Base-by-base conservation (phyloP, 2,329 filamentous ascomycete genomes). In the Blastomyces emzantsi region DNA sequence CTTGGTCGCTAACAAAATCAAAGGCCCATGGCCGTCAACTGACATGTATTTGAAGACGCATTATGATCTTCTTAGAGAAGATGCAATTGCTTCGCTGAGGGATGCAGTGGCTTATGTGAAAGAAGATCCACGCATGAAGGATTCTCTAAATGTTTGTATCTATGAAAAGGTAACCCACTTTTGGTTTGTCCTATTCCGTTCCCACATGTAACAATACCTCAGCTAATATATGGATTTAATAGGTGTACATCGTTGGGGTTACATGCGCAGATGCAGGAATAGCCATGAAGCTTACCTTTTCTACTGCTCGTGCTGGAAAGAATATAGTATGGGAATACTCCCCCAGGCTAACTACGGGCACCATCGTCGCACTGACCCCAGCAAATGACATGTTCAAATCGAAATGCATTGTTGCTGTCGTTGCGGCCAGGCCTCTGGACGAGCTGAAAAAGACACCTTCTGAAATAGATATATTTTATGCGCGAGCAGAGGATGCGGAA, bases 401-500 rank as follows among this genome's bases (percentile, higher is more conserved):
- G 0, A 80, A 84, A 41, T 92, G 89, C 67, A 83, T 87, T 51
- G 79, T 94, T 3, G 92, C 88, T 0, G 80, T 85, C 1, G 82
- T 97, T 28, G 89, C 89, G 5, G 89, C 89, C 19, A 82, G 90
- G 15, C 85, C 86, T 0, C 73, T 90, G 3, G 75, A 79, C 1
- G 84, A 83, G 0, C 75, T 95, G 0, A 81, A 88, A 49, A 80
- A 84, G 41, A 83, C 85, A 54, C 87, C 89, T 0, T 88, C 90
- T 0, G 82, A 87, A 43, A 82, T 96, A 19, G 90, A 96, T 67
- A 78, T 96, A 0, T 87, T 88, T 70, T 92, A 91, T 77, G 83
- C 84, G 0, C 74, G 82, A 8, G 70, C 79, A 0, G 77, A 84
- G 2, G 83, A 92, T 30, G 78, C 86, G 0, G 79, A 84, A 25